Base-by-base conservation (phyloP, 2,329 filamentous ascomycete species). In the Sporothrix luriei region DNA sequence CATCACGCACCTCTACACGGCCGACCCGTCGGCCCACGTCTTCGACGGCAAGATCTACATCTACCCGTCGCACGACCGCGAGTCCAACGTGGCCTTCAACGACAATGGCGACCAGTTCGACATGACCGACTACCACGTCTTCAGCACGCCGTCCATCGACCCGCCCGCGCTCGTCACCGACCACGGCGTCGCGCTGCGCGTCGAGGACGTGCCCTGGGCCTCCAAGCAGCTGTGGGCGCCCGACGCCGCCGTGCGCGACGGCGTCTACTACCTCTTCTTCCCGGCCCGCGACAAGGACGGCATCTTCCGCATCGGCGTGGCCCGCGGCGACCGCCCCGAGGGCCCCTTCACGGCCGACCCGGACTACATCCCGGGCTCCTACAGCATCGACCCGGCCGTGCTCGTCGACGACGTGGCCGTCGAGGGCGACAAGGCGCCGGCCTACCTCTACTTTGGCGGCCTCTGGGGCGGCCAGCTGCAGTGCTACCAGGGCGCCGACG, bases 81-180 rank as follows among this genome's bases (percentile, higher is more conserved):
- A 92, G 78, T 91, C 90, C 5, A 85, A 88, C 78, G 91, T 92
- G 78, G 70, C 85, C 70, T 89, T 90, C 83, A 93, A 94, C 81
- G 91, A 93, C 83, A 92, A 93, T 84, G 91, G 91, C 76, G 91
- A 93, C 80, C 91, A 93, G 78, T 93, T 93, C 78, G 91, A 92
- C 81, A 94, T 93, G 91, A 84, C 81, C 69, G 91, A 94, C 82
- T 94, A 94, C 83, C 91, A 93, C 79, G 91, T 94, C 77, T 89
- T 93, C 79, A 89, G 86, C 73, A 80, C 80, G 33, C 74, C 78
- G 13, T 82, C 80, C 38, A 79, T 87, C 70, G 84, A 87, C 69
- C 81, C 84, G 1, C 80, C 87, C 29, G 84, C 83, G 71, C 81
- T 83, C 21, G 89, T 93, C 2, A 88, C 84, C 24, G 91, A 93